These are phyloP conservation scores for Mucor saturninus DNA, from an alignment of 371 early-diverging fungal genomes.

Conservation along the genomic window DNA sequence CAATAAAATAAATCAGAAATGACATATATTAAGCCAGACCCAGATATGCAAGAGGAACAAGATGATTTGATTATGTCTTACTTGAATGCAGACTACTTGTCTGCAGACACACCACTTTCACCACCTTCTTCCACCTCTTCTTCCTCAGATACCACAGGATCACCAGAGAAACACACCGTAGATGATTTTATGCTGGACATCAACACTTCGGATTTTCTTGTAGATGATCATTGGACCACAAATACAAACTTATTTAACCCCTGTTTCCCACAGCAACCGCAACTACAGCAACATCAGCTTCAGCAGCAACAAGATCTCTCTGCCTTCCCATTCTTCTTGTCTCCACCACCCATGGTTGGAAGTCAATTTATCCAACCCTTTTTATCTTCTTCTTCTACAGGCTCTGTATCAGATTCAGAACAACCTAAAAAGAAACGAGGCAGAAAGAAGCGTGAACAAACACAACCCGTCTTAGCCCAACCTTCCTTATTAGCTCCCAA, in stretches of 20 bases:
- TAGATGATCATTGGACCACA: background rate
- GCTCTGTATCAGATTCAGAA: constrained; percentile 25
- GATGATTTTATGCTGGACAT: constrained; percentile 26
- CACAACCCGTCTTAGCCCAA: background rate
- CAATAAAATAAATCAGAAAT: no score
- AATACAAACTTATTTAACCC: constrained; percentile 13
- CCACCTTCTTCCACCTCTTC: constrained; percentile 25
- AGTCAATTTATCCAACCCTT: constrained; percentile 15
- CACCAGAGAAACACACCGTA: constrained; percentile 15
- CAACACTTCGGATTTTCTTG: constrained; percentile 5
- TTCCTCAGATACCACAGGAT: constrained; percentile 15
- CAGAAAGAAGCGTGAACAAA: constrained; percentile 44
- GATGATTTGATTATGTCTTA: constrained; percentile 51
- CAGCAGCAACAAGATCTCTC: constrained; percentile 7
- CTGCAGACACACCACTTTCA: constrained; percentile 28
- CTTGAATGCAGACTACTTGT: constrained; percentile 43
- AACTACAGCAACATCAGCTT: background rate
- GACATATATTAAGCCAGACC: constrained; percentile 36
- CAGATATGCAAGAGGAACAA: constrained; percentile 30
- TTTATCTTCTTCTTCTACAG: constrained; percentile 21
- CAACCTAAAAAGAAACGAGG: constrained; percentile 51
- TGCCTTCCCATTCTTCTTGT: constrained; percentile 24
- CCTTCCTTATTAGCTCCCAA: constrained; percentile 36
- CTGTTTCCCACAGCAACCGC: constrained; percentile 19
- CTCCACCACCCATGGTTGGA: background rate